Evolutionary conservation across 257 asterid species (phyloP), one percentile per base, ranked within the genome.

Genomic region (Orobanche coerulescens): DNA sequence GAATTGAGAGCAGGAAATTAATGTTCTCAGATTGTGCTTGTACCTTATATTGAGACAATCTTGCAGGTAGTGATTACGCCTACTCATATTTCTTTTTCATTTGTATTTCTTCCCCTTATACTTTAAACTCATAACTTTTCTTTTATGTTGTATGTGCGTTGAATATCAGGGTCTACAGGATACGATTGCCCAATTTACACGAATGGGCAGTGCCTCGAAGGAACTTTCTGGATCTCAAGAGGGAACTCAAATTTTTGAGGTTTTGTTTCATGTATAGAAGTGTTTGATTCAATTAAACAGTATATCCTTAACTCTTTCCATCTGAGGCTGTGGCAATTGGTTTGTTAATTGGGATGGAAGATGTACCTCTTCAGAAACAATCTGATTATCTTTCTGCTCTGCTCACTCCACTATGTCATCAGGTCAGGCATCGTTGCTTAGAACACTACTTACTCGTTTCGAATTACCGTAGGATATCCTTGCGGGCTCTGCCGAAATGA

Each of bases 181-280:
- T 77, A 78, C 74, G 58, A 84, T 89, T 72, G 82, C 90, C 68
- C 87, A 82, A 30, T 92, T 88, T 66, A 83, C 96, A 6, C 73
- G 75, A 68, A 72, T 76, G 85, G 76, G 70, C 56, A 61, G 71
- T 71, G 69, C 79, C 68, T 71, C 80, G 19, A 79, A 81, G 40
- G 83, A 74, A 39, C 69, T 69, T 64, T 73, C 84, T 13, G 81
- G 91, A 64, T 73, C 84, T 66, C 94, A 93, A 75, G 99, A 93
- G 66, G 95, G 95, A 58, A 93, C 90, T 75, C 92, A 89, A 72
- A 87, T 89, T 68, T 89, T 89, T 80, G 97, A 93, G 95, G 99
- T 89, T n/a, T n/a, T 69, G 46, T 33, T 62, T 50, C 25, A 30
- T 57, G 36, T 16, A 28, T 22, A 14, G 15, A 25, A 20, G 40